phyloP scores from a whole-genome alignment of 116 monocot genomes.

The Iris pallida region DNA sequence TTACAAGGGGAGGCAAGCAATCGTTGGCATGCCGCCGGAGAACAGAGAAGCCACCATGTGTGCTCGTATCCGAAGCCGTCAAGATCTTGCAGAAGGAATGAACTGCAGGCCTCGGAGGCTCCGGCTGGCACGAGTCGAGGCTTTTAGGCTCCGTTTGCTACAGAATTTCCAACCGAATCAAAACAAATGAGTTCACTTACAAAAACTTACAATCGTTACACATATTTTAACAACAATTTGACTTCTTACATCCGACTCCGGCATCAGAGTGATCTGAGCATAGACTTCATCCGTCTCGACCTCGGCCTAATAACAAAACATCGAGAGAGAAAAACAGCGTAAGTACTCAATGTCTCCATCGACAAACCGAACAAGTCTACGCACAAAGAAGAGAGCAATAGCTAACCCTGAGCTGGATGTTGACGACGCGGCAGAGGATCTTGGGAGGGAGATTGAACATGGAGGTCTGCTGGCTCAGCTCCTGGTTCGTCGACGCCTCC shows the following conservation, averaged over 20 bases:
- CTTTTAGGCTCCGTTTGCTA: slow-evolving; percentile 22
- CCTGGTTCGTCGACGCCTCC: slow-evolving; percentile 52
- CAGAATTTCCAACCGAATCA: neutral
- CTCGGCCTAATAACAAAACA: slow-evolving; percentile 45
- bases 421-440: slow-evolving; percentile 43
- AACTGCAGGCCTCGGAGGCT: slow-evolving; percentile 11
- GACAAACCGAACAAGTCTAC: neutral
- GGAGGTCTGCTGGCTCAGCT: slow-evolving; percentile 33
- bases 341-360: neutral
- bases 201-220: neutral
- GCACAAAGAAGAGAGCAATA: slow-evolving; percentile 8
- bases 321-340: neutral
- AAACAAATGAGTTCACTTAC: neutral
- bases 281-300: slow-evolving; percentile 77
- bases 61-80: slow-evolving; percentile 37
- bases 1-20: slow-evolving; percentile 34
- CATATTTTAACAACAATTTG: neutral
- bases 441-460: slow-evolving; percentile 41
- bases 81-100: slow-evolving; percentile 40
- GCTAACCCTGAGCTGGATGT: slow-evolving; percentile 37
- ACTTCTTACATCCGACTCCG: slow-evolving; percentile 59
- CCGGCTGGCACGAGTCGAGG: slow-evolving; percentile 3
- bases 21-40: slow-evolving; percentile 30
- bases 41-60: slow-evolving; percentile 42
- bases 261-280: slow-evolving; percentile 68